A percentile compares a stretch with the other conserved stretches of the same genome.
Evolutionary conservation across 1,284 basidiomycete species (phyloP).

Genomic region (Stereum hirsutum): DNA sequence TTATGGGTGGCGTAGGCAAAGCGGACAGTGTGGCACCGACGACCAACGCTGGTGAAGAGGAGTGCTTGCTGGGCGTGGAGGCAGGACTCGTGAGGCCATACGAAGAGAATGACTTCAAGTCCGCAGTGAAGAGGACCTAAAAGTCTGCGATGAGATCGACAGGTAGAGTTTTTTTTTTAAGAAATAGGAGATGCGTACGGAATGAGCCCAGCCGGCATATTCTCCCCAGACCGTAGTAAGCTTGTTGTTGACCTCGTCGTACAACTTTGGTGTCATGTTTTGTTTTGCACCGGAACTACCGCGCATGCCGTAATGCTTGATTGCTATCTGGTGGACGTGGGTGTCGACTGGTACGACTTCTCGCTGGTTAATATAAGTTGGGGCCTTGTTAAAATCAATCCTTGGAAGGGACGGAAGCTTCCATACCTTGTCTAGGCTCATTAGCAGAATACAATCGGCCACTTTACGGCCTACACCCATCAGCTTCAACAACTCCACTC

Average conservation of each 20-base stretch:
- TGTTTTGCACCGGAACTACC: slow-evolving; percentile 32
- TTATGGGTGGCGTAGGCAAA: not conserved
- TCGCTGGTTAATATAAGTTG: slow-evolving; percentile 30
- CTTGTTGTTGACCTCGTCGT: slow-evolving; percentile 66
- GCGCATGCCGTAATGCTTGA: slow-evolving; percentile 74
- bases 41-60: not conserved
- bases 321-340: slow-evolving; percentile 82
- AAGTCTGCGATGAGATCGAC: not conserved
- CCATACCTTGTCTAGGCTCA: slow-evolving; percentile 89
- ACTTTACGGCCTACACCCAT: slow-evolving; percentile 95
- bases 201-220: slow-evolving; percentile 90
- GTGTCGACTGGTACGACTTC: slow-evolving; percentile 90
- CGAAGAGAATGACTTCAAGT: slow-evolving; percentile 38
- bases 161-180: not conserved
- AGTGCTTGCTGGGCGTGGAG: slow-evolving; percentile 9
- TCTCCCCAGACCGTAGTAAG: slow-evolving; percentile 69
- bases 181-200: slow-evolving; percentile 36
- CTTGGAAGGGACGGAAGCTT: not conserved
- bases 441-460: slow-evolving; percentile 89
- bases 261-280: slow-evolving; percentile 69
- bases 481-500: slow-evolving; percentile 70
- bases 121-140: slow-evolving; percentile 51
- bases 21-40: not conserved
- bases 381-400: not conserved
- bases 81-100: slow-evolving; percentile 28